Base-by-base conservation (phyloP, 2,329 filamentous ascomycete genomes). In the Paecilomyces variotii region DNA sequence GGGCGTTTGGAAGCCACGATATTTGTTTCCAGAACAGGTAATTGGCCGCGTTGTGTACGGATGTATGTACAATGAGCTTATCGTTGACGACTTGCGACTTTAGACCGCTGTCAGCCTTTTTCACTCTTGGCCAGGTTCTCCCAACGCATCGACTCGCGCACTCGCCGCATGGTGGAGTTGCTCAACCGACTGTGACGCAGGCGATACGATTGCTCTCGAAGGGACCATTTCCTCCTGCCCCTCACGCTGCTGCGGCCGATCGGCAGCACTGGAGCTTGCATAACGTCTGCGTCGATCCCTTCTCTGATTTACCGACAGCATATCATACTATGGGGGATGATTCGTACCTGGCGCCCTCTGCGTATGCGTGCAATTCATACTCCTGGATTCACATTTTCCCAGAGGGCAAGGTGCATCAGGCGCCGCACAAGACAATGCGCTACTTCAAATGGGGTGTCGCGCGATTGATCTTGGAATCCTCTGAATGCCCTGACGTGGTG, bases 361-460 rank as follows among this genome's bases (percentile, higher is more conserved):
- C 86, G 54, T 92, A 89, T 71, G 73, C 84, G 1, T 81, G 76
- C 62, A 87, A 91, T 66, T 85, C 84, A 53, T 83, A 89, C 72
- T 84, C 85, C 52, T 99, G 94, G 94, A 80, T 99, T 3, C 94
- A 99, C 74, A 88, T 97, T 57, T 97, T 97, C 73, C 94, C 94
- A 11, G 94, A 99, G 76, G 94, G 91, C 54, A 91, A 89, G 73
- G 91, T 96, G 53, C 92, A 97, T 74, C 94, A 99, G 76, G 87
- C 91, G 64, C 83, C 88, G 1, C 79, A 86, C 50, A 85, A 86
- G 66, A 85, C 87, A 6, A 87, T 97, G 80, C 88, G 94, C 30
- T 99, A 99, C 77, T 97, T 97, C 84, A 97, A 96, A 78, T 99
- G 94, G 94, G 94, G 94, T 0, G 82, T 97, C 1, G 91, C 93